Percentiles rank a stretch among this genome's conserved stretches.
These are phyloP conservation scores for Candida yuanshanica DNA, from an alignment of 805 yeast species.

Conservation along the genomic window DNA sequence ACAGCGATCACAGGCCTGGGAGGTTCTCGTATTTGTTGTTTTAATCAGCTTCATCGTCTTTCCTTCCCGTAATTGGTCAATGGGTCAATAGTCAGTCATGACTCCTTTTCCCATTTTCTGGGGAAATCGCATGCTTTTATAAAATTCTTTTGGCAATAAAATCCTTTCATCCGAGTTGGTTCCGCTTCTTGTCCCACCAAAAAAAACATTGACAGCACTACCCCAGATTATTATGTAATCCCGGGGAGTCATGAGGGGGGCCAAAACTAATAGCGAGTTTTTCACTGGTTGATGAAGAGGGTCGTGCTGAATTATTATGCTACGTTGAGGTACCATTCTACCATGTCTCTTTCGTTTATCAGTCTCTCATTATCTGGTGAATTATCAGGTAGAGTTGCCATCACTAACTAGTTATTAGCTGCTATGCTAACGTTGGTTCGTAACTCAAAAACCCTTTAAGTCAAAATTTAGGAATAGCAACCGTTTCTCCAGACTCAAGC, in stretches of 20 bases:
- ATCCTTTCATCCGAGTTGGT: background rate
- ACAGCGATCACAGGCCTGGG: constrained; percentile 82
- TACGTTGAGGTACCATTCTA: no score
- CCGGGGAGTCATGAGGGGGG: background rate
- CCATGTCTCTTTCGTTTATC: no score
- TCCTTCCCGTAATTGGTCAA: no score
- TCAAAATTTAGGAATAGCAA: background rate
- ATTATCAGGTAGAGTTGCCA: no score
- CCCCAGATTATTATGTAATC: background rate
- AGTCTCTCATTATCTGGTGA: no score
- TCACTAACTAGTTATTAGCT: no score
- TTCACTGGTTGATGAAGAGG: no score
- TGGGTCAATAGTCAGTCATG: no score
- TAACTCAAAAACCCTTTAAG: background rate
- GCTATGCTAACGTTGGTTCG: no score
- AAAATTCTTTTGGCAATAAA: no score
- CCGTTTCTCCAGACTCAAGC: background rate
- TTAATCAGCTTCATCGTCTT: constrained; percentile 20
- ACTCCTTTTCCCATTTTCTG: background rate
- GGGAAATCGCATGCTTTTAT: background rate
- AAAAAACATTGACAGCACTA: background rate
- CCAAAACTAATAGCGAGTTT: no score
- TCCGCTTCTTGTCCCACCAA: background rate
- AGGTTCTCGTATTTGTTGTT: constrained; percentile 39
- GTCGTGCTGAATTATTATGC: no score